Evolutionary conservation across 768 basidiomycete genomes (phyloP).

Genomic region (Serendipita sp.): DNA sequence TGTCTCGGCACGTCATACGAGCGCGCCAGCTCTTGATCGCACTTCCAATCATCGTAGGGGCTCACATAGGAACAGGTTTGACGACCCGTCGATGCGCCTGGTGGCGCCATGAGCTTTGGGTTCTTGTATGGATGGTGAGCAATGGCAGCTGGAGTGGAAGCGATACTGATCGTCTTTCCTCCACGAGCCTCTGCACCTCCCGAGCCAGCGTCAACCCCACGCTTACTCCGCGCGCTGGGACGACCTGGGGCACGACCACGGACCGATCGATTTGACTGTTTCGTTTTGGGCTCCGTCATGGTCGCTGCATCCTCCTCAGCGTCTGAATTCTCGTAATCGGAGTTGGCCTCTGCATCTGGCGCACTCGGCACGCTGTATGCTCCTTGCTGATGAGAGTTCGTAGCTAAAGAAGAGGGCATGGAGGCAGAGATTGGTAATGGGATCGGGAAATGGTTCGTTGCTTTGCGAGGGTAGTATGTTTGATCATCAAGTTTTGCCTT

Average conservation of each 20-base stretch:
- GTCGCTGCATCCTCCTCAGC: not conserved
- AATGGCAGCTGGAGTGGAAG: too few species aligned
- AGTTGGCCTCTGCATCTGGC: not conserved
- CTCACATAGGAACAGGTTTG: not conserved
- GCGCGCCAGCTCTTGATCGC: not conserved
- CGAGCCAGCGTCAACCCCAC: not conserved
- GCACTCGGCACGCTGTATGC: not conserved
- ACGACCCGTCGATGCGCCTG: not conserved
- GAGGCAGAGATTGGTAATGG: too few species aligned
- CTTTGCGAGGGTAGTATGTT: too few species aligned
- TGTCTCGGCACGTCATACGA: constrained; percentile 2
- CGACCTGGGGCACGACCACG: not conserved
- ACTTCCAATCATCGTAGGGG: constrained; percentile 4
- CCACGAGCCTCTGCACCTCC: too few species aligned
- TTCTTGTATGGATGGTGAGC: not conserved
- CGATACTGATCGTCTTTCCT: too few species aligned
- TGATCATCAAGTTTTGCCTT: too few species aligned
- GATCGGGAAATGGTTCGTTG: too few species aligned
- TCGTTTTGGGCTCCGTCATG: not conserved
- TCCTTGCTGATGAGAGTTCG: too few species aligned
- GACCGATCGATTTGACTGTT: not conserved
- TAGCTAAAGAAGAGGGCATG: too few species aligned
- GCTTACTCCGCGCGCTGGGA: not conserved
- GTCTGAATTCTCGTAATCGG: not conserved
- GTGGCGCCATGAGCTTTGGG: not conserved